Percentiles rank a stretch among this genome's conserved stretches.
These are phyloP conservation scores for Xylaria acuta DNA, from an alignment of 495 filamentous ascomycete species.

Conservation along the genomic window DNA sequence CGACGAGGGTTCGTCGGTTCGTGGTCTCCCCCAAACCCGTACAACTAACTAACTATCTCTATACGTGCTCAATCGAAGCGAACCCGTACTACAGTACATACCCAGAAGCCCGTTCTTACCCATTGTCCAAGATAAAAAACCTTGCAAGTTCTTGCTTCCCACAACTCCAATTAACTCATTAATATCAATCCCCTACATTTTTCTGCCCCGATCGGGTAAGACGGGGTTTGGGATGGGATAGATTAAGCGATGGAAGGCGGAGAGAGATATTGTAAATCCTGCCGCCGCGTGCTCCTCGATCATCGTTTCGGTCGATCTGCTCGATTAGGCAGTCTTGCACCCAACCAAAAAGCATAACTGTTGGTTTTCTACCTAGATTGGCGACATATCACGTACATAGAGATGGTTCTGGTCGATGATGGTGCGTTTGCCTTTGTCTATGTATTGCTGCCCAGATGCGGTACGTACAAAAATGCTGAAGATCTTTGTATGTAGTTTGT, in stretches of 20 bases:
- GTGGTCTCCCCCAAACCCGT: not conserved
- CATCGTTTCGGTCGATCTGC: conserved; percentile 16
- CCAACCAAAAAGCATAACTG: not conserved
- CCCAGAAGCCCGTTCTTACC: not conserved
- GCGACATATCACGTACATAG: conserved; percentile 5
- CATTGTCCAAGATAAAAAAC: not conserved
- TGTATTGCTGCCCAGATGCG: no score
- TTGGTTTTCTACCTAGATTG: not conserved
- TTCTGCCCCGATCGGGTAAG: not conserved
- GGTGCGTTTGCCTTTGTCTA: no score
- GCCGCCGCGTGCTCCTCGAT: not conserved
- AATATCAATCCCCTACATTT: not conserved
- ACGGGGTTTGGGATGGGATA: not conserved
- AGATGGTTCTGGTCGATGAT: no score
- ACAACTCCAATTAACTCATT: not conserved
- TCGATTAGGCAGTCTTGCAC: not conserved
- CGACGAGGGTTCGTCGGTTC: conserved; percentile 11
- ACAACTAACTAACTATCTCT: not conserved
- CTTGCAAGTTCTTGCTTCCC: not conserved
- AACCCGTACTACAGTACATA: not conserved
- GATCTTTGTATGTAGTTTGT: no score
- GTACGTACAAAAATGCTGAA: no score
- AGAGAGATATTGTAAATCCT: conserved; percentile 16
- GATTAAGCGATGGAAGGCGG: not conserved
- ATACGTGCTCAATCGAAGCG: not conserved